Evolutionary conservation across 2,329 filamentous ascomycete species (phyloP).

Genomic region (Furcasterigmium sp.): DNA sequence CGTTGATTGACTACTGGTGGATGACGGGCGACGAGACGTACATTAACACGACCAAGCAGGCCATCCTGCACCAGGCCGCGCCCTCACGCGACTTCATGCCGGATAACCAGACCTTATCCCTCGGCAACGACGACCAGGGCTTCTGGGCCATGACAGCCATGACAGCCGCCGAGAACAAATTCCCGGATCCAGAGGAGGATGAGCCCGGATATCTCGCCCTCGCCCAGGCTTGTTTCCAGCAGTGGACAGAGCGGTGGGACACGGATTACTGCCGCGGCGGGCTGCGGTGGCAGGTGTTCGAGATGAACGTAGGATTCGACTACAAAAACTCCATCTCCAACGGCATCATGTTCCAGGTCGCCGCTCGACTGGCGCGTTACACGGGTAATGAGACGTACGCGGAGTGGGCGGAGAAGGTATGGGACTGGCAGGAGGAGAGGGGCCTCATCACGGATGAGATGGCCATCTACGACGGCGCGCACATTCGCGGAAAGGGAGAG

Average conservation of each 20-base stretch:
- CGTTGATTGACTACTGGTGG: constrained; percentile 67
- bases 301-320: constrained; percentile 66
- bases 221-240: constrained; percentile 75
- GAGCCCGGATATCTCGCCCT: constrained; percentile 73
- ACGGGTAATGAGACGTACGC: constrained; percentile 75
- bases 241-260: constrained; percentile 69
- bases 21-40: constrained; percentile 63
- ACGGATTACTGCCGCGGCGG: constrained; percentile 61
- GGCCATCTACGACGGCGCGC: constrained; percentile 46
- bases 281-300: constrained; percentile 80
- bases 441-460: constrained; percentile 52
- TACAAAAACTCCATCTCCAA: constrained; percentile 68
- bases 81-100: constrained; percentile 61
- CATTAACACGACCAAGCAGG: constrained; percentile 53
- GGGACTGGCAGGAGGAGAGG: constrained; percentile 54
- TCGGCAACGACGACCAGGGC: constrained; percentile 72
- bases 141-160: constrained; percentile 86
- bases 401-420: constrained; percentile 68
- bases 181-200: constrained; percentile 58
- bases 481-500: not conserved
- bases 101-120: constrained; percentile 53
- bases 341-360: constrained; percentile 65
- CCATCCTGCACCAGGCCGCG: constrained; percentile 55
- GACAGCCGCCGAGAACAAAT: constrained; percentile 71
- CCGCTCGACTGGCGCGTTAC: constrained; percentile 68